phyloP scores from a whole-genome alignment of 345 rosid genomes.

The Boechera stricta region DNA sequence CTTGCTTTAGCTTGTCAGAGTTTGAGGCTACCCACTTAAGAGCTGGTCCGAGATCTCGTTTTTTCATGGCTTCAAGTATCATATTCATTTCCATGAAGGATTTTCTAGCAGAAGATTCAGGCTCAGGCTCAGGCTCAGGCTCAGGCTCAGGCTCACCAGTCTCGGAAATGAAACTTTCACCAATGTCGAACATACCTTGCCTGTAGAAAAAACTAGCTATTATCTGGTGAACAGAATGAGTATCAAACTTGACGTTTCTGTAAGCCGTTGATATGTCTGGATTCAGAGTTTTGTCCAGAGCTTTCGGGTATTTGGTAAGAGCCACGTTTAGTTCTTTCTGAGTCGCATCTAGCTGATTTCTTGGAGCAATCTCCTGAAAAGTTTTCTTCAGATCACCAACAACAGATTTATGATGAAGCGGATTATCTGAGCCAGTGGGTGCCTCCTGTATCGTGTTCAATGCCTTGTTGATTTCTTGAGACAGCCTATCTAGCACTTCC shows the following conservation, averaged over 20 bases:
- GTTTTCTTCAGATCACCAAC: conserved; percentile 54
- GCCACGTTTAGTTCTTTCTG: conserved; percentile 64
- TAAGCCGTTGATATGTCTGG: conserved; percentile 67
- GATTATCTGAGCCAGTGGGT: conserved; percentile 25
- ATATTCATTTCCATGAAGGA: conserved; percentile 57
- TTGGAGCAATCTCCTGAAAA: conserved; percentile 52
- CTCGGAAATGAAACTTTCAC: conserved; percentile 61
- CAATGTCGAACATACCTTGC: conserved; percentile 57
- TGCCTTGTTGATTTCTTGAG: conserved; percentile 54
- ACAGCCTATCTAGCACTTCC: conserved; percentile 51
- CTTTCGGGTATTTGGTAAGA: conserved; percentile 60
- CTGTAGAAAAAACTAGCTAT: conserved; percentile 60
- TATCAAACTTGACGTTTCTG: conserved; percentile 62
- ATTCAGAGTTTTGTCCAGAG: conserved; percentile 59
- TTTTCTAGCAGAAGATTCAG: conserved; percentile 50
- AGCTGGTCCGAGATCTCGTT: conserved; percentile 60
- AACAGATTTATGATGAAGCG: conserved; percentile 39
- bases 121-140: conserved; percentile 48
- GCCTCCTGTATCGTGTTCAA: conserved; percentile 39
- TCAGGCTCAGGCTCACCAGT: conserved; percentile 52
- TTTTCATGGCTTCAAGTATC: conserved; percentile 59
- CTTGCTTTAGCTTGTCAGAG: conserved; percentile 59
- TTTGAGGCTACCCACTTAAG: conserved; percentile 59
- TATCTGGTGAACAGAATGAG: conserved; percentile 54
- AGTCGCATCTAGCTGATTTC: conserved; percentile 53